These are phyloP conservation scores for Canariomyces notabilis DNA, from an alignment of 2,329 filamentous ascomycete species.

Conservation along the genomic window DNA sequence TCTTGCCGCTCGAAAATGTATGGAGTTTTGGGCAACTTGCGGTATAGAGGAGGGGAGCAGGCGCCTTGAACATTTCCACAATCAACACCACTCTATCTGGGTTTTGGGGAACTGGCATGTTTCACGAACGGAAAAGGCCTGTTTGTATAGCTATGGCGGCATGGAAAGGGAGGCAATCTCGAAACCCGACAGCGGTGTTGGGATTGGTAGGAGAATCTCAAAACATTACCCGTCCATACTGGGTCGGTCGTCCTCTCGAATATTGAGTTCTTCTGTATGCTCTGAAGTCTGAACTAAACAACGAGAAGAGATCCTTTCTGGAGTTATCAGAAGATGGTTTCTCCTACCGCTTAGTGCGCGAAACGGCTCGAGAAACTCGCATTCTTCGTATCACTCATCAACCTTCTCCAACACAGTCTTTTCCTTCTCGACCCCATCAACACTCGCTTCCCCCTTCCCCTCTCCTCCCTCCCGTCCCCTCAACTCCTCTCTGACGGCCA, in stretches of 20 bases:
- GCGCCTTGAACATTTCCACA: conserved; percentile 24
- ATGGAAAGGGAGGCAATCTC: not conserved
- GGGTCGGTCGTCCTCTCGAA: no score
- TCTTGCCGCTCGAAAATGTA: conserved; percentile 11
- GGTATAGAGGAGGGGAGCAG: conserved; percentile 20
- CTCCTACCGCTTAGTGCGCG: no score
- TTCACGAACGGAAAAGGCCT: not conserved
- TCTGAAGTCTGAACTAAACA: no score
- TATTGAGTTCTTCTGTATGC: no score
- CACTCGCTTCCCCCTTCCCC: conserved; percentile 6
- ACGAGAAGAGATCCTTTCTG: no score
- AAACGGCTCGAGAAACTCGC: not conserved
- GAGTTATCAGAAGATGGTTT: no score
- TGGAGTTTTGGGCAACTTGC: conserved; percentile 16
- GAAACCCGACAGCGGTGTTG: not conserved
- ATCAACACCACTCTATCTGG: conserved; percentile 19
- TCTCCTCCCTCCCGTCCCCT: conserved; percentile 34
- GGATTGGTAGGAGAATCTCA: no score
- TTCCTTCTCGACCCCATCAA: not conserved
- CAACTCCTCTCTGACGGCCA: conserved; percentile 50
- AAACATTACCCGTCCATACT: no score
- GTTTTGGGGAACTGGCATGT: conserved; percentile 10
- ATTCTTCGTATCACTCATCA: not conserved
- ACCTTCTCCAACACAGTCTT: not conserved
- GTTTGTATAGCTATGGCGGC: not conserved